Evolutionary conservation across 345 rosid species (phyloP).

Genomic region (Citrus inodora): DNA sequence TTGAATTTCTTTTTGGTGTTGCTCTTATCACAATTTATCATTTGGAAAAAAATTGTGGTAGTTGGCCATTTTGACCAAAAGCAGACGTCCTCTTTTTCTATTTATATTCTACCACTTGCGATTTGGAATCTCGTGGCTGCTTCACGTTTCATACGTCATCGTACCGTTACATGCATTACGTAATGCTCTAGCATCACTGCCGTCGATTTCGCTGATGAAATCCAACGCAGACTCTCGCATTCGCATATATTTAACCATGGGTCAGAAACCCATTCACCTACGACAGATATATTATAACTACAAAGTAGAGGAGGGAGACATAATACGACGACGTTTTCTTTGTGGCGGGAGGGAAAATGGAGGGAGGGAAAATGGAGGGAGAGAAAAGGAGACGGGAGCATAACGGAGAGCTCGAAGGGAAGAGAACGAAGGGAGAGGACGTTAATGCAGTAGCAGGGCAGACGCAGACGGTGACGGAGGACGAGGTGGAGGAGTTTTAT

Average conservation of each 20-base stretch:
- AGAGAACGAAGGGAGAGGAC: constrained; percentile 6
- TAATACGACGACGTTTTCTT: not conserved
- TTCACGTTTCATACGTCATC: not conserved
- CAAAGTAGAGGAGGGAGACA: not conserved
- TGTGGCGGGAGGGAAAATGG: not conserved
- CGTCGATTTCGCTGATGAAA: not conserved
- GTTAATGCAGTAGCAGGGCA: not conserved
- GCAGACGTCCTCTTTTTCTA: too few relatives aligned
- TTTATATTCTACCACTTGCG: too few relatives aligned
- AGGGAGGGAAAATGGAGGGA: constrained; percentile 11
- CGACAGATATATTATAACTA: too few relatives aligned
- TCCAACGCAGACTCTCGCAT: not conserved
- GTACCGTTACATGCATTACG: not conserved
- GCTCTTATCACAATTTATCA: too few relatives aligned
- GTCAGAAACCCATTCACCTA: not conserved
- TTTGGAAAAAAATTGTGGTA: too few relatives aligned
- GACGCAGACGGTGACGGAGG: constrained; percentile 20
- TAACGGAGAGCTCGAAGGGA: not conserved
- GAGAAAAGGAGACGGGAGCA: constrained; percentile 16
- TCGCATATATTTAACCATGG: not conserved
- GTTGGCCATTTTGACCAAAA: too few relatives aligned
- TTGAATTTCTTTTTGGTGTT: fast-evolving
- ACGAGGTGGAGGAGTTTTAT: constrained; percentile 42
- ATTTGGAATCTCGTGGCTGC: not conserved
- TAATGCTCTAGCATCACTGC: not conserved